Evolutionary conservation across 139 green algal species (phyloP).

Genomic region (Gonium pectorale): DNA sequence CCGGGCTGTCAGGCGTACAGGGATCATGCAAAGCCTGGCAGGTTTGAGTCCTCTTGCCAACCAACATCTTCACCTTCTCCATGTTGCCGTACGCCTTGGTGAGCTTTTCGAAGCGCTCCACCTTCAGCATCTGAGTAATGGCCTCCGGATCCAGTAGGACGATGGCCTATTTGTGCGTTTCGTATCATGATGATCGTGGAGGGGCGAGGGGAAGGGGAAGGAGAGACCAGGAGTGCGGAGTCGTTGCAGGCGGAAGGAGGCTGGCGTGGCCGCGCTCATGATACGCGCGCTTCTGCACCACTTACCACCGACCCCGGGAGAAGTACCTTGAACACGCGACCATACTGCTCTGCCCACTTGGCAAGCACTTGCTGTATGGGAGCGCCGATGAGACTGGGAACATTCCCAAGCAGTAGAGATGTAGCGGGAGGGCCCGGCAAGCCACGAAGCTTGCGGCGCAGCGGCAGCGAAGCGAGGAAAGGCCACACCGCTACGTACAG

Average conservation of each 20-base stretch:
- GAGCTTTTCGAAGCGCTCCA: conserved; percentile 28
- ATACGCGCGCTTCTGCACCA: background rate
- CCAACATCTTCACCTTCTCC: conserved; percentile 28
- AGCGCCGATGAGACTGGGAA: background rate
- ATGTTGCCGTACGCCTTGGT: conserved; percentile 38
- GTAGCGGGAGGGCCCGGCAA: background rate
- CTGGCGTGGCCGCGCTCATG: background rate
- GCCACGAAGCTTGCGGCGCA: background rate
- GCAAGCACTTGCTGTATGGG: background rate
- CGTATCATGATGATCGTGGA: no score
- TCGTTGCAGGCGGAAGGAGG: background rate
- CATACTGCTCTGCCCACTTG: background rate
- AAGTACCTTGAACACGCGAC: background rate
- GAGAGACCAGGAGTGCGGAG: background rate
- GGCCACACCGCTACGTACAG: background rate
- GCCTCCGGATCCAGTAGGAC: conserved; percentile 38
- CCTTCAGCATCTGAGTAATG: conserved; percentile 13
- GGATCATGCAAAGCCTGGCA: no score
- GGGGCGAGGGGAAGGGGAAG: no score
- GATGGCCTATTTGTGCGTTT: no score
- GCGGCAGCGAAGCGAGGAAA: background rate
- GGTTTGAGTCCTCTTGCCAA: no score
- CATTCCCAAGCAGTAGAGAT: background rate
- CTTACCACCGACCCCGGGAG: background rate
- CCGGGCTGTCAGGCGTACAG: background rate